These are phyloP conservation scores for Monascus purpureus DNA, from an alignment of 495 filamentous ascomycete genomes.

Conservation along the genomic window DNA sequence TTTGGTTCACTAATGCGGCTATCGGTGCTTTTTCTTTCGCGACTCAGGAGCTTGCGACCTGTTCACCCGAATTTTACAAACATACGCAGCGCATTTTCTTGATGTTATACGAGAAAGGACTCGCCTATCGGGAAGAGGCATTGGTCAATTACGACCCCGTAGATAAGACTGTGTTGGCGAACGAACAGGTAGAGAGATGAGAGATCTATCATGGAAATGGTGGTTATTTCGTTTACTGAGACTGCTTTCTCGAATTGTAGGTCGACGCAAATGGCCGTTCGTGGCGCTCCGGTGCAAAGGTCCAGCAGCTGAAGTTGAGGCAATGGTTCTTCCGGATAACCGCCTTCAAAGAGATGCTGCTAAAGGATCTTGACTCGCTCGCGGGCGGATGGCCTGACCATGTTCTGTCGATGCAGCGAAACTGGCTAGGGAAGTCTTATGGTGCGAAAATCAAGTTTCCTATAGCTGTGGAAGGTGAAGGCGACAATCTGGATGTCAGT, in stretches of 20 bases:
- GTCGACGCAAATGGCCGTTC: constrained; percentile 72
- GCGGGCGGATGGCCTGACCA: constrained; percentile 62
- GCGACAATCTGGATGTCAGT: constrained; percentile 33
- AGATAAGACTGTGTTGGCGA: constrained; percentile 78
- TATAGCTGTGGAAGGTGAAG: constrained; percentile 23
- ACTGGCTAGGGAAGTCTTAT: constrained; percentile 72
- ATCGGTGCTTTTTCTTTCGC: no score
- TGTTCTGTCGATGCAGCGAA: constrained; percentile 70
- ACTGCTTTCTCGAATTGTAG: constrained; percentile 7
- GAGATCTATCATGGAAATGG: background rate
- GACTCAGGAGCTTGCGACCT: constrained; percentile 65
- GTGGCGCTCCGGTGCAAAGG: constrained; percentile 78
- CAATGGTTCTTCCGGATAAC: constrained; percentile 90
- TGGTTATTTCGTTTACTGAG: constrained; percentile 1
- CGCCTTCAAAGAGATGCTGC: constrained; percentile 55
- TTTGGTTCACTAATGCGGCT: no score
- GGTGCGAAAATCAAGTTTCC: constrained; percentile 63
- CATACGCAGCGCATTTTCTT: constrained; percentile 82
- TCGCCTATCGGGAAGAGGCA: constrained; percentile 69
- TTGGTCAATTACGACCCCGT: constrained; percentile 84
- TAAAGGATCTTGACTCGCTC: constrained; percentile 57
- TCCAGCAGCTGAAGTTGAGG: constrained; percentile 64
- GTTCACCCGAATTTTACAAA: constrained; percentile 70
- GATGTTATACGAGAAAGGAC: constrained; percentile 49
- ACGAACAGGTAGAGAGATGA: constrained; percentile 60